A percentile compares a stretch with the other conserved stretches of the same genome.
Evolutionary conservation across 2,329 filamentous ascomycete species (phyloP).

Genomic region (Talaromyces sp.): DNA sequence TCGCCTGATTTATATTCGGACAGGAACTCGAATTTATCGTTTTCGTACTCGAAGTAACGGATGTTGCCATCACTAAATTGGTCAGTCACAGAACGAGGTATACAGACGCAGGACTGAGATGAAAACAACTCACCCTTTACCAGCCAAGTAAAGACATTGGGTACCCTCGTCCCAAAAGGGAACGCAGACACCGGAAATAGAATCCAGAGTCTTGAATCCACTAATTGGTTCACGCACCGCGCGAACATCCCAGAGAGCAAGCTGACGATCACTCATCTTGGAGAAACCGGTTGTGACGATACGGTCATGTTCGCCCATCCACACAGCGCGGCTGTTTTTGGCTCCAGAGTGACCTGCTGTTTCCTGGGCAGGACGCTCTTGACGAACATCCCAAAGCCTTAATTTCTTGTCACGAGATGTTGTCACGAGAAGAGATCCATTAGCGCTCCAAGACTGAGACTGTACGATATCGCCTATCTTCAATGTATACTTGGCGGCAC

Average conservation of each 20-base stretch:
- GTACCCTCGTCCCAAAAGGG: conserved; percentile 99
- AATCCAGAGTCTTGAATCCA: conserved; percentile 86
- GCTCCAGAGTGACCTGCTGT: conserved; percentile 81
- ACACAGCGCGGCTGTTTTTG: conserved; percentile 95
- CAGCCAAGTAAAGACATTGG: conserved; percentile 90
- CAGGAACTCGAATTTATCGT: conserved; percentile 97
- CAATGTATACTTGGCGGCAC: conserved; percentile 68
- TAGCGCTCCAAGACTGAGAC: conserved; percentile 91
- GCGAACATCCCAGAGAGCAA: conserved; percentile 92
- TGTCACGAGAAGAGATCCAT: conserved; percentile 79
- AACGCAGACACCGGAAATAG: conserved; percentile 97
- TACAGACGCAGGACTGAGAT: background rate
- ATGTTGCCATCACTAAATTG: conserved; percentile 84
- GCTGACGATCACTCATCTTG: conserved; percentile 94
- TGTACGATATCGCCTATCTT: conserved; percentile 91
- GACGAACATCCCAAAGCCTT: conserved; percentile 93
- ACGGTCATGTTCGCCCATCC: conserved; percentile 95
- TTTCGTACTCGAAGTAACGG: conserved; percentile 96
- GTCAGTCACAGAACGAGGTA: conserved; percentile 18
- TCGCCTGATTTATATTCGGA: conserved; percentile 97
- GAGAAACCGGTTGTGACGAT: conserved; percentile 97
- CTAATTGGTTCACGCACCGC: conserved; percentile 75
- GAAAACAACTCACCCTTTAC: conserved; percentile 71
- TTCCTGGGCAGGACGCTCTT: conserved; percentile 83
- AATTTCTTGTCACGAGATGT: conserved; percentile 98